These are phyloP conservation scores for Schizosaccharomyces versatilis DNA, from an alignment of 1,139 yeast species.

Conservation along the genomic window DNA sequence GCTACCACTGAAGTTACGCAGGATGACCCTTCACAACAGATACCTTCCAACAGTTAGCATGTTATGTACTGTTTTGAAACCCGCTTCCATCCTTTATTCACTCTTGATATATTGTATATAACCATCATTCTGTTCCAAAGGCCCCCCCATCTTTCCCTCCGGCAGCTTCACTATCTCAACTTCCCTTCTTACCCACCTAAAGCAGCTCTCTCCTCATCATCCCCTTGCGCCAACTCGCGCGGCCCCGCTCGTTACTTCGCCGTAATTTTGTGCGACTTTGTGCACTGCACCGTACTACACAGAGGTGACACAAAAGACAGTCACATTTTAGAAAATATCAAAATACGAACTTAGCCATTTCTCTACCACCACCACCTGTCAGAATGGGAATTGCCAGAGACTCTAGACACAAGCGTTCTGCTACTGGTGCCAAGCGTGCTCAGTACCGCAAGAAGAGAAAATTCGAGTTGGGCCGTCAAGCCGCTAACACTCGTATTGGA, in stretches of 20 bases:
- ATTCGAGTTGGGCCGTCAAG: slow-evolving; percentile 99
- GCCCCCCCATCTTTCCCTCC: too few species aligned
- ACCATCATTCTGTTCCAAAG: too few species aligned
- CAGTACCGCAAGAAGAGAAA: slow-evolving; percentile 99
- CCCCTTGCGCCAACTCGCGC: not conserved
- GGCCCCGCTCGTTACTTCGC: too few species aligned
- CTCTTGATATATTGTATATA: too few species aligned
- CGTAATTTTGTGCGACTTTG: not conserved
- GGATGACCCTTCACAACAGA: too few species aligned
- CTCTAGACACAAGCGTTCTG: slow-evolving; percentile 99
- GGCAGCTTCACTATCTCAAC: not conserved
- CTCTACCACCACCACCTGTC: not conserved
- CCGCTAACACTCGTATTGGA: slow-evolving; percentile 96
- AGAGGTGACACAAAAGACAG: not conserved
- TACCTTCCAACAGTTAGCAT: too few species aligned
- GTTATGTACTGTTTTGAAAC: too few species aligned
- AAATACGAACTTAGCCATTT: not conserved
- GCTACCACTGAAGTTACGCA: too few species aligned
- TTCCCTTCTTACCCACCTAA: not conserved
- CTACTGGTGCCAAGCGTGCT: slow-evolving; percentile 99
- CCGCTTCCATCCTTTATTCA: too few species aligned
- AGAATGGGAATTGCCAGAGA: slow-evolving; percentile 90
- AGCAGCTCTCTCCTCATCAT: not conserved
- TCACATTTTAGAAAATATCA: not conserved
- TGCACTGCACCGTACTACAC: too few species aligned